Base-by-base conservation (phyloP, 768 basidiomycete species). In the Trametes coccinea region DNA sequence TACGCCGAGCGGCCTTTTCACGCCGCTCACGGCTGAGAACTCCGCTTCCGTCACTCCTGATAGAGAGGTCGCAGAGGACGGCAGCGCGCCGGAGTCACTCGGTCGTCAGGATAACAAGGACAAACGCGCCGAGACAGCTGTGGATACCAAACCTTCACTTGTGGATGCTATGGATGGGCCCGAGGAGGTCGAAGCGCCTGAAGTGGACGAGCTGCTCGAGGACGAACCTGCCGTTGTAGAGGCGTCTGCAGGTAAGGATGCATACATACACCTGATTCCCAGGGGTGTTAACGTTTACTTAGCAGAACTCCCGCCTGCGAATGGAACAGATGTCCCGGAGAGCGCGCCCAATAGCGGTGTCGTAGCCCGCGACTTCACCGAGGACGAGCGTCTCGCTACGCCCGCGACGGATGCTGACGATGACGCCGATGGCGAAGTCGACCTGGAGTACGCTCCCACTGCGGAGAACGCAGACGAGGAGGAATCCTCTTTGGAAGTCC, bases 1-100 rank as follows among this genome's bases (percentile, higher is more conserved):
- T 7, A 69, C 60, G 30, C 51, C 62, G 10, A 76, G 75, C 53
- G 73, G 77, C 14, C 69, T 80, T 62, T 80, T 80, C 66, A 78
- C 77, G 0, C 77, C 79, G 34, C 56, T 65, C 30, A 69, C 77
- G 4, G 74, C 76, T 51, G 77, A 74, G 7, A 75, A 74, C 37
- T 67, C 77, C 9, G 75, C 76, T 54, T 74, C 73, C 16, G 75
- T 76, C 27, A 74, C 75, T 22, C 62, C 68, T 5, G 58, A 67
- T 27, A 34, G 41, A 10, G 31, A 33, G 43, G 2, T 7, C 27
- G 33, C 57, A 5, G 37, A 33, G 34, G 11, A 6, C 17, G 5
- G 22, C 1, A 29, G 11, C 1, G 29, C 10, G 5, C 16, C 31
- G 22, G 22, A 22, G 22, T 1, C 1, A 22, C 22, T 22, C 7